phyloP scores from a whole-genome alignment of 2,329 filamentous ascomycete species.

The Fusarium brachygibbosum region DNA sequence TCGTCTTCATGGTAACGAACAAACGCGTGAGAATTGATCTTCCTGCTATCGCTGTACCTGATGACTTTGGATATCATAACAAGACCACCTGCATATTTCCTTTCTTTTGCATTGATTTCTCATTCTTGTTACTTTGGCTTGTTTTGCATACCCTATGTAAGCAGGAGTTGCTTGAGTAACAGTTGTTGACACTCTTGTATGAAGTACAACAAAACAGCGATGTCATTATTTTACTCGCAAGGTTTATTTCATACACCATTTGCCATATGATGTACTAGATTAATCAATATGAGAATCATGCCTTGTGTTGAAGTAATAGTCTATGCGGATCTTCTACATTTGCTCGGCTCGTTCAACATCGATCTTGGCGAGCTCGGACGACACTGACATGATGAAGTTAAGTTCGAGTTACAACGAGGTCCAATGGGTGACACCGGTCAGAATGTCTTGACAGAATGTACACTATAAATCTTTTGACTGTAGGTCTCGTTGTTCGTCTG shows the following conservation, averaged over 20 bases:
- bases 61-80: background rate
- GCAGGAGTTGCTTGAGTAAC: background rate
- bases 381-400: background rate
- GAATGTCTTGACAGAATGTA: background rate
- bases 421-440: background rate
- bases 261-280: background rate
- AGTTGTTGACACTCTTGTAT: background rate
- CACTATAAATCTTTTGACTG: background rate
- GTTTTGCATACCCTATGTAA: background rate
- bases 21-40: conserved; percentile 1
- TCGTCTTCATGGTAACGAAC: background rate
- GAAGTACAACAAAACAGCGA: background rate
- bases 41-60: background rate
- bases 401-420: background rate
- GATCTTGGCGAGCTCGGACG: background rate
- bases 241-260: background rate
- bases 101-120: background rate
- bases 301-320: background rate
- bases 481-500: background rate
- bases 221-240: background rate
- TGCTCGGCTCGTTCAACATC: background rate
- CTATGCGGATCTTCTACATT: background rate
- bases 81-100: background rate
- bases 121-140: background rate
- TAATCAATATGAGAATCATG: background rate